Evolutionary conservation across 2,329 filamentous ascomycete species (phyloP).

Genomic region (Fusarium veterinarium): DNA sequence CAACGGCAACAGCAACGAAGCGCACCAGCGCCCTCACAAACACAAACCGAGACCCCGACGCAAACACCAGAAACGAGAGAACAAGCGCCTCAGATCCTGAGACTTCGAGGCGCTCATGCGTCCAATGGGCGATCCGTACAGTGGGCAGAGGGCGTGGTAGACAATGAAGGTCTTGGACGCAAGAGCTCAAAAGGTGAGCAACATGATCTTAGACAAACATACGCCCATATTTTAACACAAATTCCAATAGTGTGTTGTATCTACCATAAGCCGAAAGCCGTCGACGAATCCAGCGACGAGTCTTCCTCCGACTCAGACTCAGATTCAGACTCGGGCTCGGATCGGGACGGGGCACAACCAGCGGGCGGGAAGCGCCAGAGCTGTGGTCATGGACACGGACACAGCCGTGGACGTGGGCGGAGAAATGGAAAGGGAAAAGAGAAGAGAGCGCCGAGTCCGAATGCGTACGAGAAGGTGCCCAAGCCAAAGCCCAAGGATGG

Average conservation of each 20-base stretch:
- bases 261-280: conserved; percentile 86
- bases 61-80: conserved; percentile 44
- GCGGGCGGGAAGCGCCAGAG: conserved; percentile 54
- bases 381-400: conserved; percentile 54
- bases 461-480: conserved; percentile 82
- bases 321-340: conserved; percentile 59
- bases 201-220: background rate
- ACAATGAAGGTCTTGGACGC: conserved; percentile 94
- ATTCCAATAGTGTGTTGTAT: conserved; percentile 88
- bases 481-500: conserved; percentile 56
- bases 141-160: conserved; percentile 93
- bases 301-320: conserved; percentile 69
- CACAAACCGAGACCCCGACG: conserved; percentile 47
- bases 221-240: background rate
- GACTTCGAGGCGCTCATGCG: conserved; percentile 62
- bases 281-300: conserved; percentile 84
- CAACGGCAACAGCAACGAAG: conserved; percentile 47
- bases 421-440: conserved; percentile 50
- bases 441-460: conserved; percentile 73
- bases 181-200: conserved; percentile 90
- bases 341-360: conserved; percentile 42
- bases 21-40: conserved; percentile 49
- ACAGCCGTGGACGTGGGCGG: conserved; percentile 43
- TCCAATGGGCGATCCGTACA: conserved; percentile 73
- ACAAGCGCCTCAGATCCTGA: conserved; percentile 57